Base-by-base conservation (phyloP, 495 filamentous ascomycete genomes). In the Annulohypoxylon stygium region DNA sequence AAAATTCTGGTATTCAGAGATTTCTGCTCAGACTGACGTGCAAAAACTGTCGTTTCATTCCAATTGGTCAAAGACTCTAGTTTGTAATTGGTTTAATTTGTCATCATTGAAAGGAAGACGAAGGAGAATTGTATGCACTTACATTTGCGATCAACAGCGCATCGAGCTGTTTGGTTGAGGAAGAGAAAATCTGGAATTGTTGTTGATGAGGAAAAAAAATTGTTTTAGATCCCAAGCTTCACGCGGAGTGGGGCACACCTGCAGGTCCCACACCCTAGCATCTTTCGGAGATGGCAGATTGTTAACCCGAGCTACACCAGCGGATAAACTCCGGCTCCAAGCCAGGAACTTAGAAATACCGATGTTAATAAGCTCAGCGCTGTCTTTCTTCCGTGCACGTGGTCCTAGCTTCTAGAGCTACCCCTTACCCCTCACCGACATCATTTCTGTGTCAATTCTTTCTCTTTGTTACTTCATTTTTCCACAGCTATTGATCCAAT, bases 61-160 rank as follows among this genome's bases (percentile, higher is more conserved):
- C 92, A 86, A 86, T 80, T 86, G 93, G 92, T 98, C 95, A 98
- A 98, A 98, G 95, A 98, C 95, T 98, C 95, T 98, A 98, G 95
- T 98, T 98, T 95, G 93, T 89, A 91, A 94, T 95, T 92, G 43
- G 43, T 94, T 88, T 90, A 87, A 79, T 54, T 67, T 88, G 82
- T 88, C 87, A 88, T 88, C 87, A 88, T 74, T 65, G 75, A 77
- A 81, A 66, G 57, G 20, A 60, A 62, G 30, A 55, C 16, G 30
- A 10, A 62, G 45, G 36, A 58, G 54, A 69, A 37, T 12, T 12
- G 18, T 51, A 33, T 11, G 61, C 3, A 78, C 77, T 75, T 75
- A 78, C 77, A 69, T 39, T 67, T 64, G 48, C 58, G 16, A 36
- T 62, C 33, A 9, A n/a, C 9, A 20, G 12, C 33, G 11, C 18